These are phyloP conservation scores for Entophlyctis luteolus DNA, from an alignment of 192 early-diverging fungal genomes.

Conservation along the genomic window DNA sequence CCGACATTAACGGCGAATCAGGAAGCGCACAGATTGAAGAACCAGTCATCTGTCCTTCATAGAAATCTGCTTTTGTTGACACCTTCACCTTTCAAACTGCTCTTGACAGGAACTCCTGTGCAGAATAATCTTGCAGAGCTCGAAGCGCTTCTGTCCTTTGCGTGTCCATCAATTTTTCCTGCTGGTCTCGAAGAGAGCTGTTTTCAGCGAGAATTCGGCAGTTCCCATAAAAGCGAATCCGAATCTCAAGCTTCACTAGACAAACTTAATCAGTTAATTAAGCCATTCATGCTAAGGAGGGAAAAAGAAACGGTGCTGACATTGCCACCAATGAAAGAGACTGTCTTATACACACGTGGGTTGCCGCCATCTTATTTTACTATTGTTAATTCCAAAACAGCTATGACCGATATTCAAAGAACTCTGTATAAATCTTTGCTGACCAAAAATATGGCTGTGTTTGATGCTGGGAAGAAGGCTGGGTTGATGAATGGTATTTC, in stretches of 20 bases:
- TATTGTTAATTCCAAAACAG: background rate
- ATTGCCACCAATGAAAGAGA: conserved; percentile 27
- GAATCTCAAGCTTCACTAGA: background rate
- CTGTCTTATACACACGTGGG: conserved; percentile 24
- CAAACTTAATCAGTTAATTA: conserved; percentile 9
- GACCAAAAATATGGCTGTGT: conserved; percentile 24
- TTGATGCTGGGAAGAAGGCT: conserved; percentile 11
- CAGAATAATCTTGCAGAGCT: conserved; percentile 89
- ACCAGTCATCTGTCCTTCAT: conserved; percentile 72
- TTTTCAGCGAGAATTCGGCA: background rate
- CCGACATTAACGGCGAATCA: background rate
- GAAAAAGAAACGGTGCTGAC: conserved; percentile 26
- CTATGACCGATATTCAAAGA: conserved; percentile 22
- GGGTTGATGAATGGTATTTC: conserved; percentile 29
- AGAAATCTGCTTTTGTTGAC: conserved; percentile 34
- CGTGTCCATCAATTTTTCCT: conserved; percentile 12
- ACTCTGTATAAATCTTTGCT: conserved; percentile 28
- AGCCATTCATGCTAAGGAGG: conserved; percentile 24
- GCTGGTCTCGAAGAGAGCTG: background rate
- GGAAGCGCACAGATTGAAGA: conserved; percentile 58
- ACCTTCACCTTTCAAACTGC: conserved; percentile 31
- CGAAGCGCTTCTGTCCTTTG: conserved; percentile 18
- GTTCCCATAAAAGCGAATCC: background rate
- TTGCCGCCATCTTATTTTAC: background rate
- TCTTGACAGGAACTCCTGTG: conserved; percentile 90